Conservation (phyloP, 129 eudicot genomes). For the Escallonia rubra region DNA sequence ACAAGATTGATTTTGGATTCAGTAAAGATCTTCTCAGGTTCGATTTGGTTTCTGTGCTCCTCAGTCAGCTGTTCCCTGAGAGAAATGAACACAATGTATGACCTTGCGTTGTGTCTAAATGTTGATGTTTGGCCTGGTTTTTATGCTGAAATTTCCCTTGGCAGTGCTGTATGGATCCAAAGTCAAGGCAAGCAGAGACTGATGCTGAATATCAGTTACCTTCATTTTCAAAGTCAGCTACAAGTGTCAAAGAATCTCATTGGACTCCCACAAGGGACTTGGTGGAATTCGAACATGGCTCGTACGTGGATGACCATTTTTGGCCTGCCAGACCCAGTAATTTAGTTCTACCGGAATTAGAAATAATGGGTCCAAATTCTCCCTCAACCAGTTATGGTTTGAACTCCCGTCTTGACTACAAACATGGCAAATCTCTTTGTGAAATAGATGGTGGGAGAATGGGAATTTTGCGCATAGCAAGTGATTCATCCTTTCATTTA, state of each 20-base stretch:
- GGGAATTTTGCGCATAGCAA: slow-evolving; percentile 17
- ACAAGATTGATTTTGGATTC: slow-evolving; percentile 5
- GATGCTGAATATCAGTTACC: slow-evolving; percentile 15
- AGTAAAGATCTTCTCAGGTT: slow-evolving; percentile 37
- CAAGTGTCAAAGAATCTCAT: slow-evolving; percentile 8
- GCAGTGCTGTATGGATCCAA: slow-evolving; percentile 22
- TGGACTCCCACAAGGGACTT: slow-evolving; percentile 17
- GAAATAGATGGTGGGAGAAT: slow-evolving; percentile 9
- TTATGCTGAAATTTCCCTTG: slow-evolving; percentile 17
- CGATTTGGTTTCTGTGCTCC: slow-evolving; percentile 64
- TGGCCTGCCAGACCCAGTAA: slow-evolving; percentile 19
- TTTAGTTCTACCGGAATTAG: slow-evolving; percentile 33
- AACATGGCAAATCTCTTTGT: slow-evolving; percentile 10
- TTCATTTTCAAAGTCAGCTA: slow-evolving; percentile 10
- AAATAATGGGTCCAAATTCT: slow-evolving; percentile 13
- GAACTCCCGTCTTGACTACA: slow-evolving; percentile 13
- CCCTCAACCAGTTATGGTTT: slow-evolving; percentile 18
- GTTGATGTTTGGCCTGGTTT: slow-evolving; percentile 1
- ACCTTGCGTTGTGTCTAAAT: slow-evolving; percentile 3
- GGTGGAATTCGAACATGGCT: slow-evolving; percentile 2
- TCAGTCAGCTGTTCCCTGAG: slow-evolving; percentile 60
- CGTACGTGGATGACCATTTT: slow-evolving; percentile 22
- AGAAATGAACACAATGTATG: slow-evolving; percentile 41
- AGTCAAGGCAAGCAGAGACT: slow-evolving; percentile 13
- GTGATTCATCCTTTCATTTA: slow-evolving; percentile 18